A percentile compares a stretch with the other conserved stretches of the same genome.
Evolutionary conservation across 345 rosid species (phyloP).

Genomic region (Brassica incana): DNA sequence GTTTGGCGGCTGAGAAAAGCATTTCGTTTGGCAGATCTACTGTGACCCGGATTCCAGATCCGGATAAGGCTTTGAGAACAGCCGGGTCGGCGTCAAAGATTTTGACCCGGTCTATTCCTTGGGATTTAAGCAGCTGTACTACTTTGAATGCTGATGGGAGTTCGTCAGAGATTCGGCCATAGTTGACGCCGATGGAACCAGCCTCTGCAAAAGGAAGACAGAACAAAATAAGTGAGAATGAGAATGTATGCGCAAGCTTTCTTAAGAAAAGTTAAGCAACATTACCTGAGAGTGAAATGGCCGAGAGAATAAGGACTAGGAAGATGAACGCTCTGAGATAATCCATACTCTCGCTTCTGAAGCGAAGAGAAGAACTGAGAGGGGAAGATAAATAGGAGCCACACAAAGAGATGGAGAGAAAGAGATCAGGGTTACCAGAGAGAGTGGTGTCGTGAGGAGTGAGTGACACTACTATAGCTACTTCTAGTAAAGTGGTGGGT

Average conservation of each 20-base stretch:
- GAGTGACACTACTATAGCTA: constrained; percentile 4
- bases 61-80: constrained; percentile 74
- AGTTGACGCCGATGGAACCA: constrained; percentile 90
- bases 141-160: constrained; percentile 77
- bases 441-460: constrained; percentile 22
- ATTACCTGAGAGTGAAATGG: constrained; percentile 28
- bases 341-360: constrained; percentile 35
- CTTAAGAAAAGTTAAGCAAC: neutral
- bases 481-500: constrained; percentile 5
- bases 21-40: constrained; percentile 81
- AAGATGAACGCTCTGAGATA: constrained; percentile 9
- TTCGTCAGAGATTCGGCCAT: constrained; percentile 79
- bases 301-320: constrained; percentile 18
- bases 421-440: constrained; percentile 12
- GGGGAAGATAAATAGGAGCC: constrained; percentile 5
- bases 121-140: constrained; percentile 68
- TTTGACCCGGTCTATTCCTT: constrained; percentile 69
- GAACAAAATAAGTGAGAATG: neutral
- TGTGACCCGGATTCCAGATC: constrained; percentile 76
- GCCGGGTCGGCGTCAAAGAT: constrained; percentile 79
- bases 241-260: neutral
- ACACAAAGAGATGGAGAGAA: neutral
- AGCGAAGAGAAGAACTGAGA: constrained; percentile 15
- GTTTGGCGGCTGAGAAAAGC: constrained; percentile 63
- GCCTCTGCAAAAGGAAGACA: constrained; percentile 46